Evolutionary conservation across 163 green algal genomes (phyloP).

Genomic region (Scenedesmus sp.): DNA sequence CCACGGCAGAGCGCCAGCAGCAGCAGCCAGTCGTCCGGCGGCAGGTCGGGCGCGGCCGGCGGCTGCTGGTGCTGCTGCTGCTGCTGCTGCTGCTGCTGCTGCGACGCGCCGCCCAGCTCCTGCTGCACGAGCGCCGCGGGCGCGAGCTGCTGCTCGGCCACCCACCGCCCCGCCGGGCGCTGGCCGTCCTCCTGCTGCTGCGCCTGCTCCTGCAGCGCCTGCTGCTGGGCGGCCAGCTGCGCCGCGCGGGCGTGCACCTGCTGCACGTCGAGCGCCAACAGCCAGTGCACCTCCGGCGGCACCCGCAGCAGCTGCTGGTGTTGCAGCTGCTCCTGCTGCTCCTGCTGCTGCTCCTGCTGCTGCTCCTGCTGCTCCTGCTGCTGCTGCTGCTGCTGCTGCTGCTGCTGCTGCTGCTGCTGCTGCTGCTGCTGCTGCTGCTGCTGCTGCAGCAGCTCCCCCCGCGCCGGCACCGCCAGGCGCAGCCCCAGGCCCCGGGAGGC

Average conservation of each 20-base stretch:
- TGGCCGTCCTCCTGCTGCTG: conserved; percentile 37
- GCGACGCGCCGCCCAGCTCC: conserved; percentile 8
- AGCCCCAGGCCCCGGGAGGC: conserved; percentile 11
- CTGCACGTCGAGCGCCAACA: background rate
- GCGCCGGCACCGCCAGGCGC: background rate
- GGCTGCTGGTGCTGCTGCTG: background rate
- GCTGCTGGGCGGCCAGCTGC: background rate
- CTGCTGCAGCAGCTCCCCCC: background rate
- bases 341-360: background rate
- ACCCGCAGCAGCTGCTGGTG: background rate
- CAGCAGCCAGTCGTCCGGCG: conserved; percentile 21
- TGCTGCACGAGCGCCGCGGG: conserved; percentile 5
- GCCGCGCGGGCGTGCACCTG: conserved; percentile 9
- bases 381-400: conserved; percentile 14
- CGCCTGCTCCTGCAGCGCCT: background rate
- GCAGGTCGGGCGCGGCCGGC: background rate
- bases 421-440: background rate
- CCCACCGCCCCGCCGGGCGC: conserved; percentile 16
- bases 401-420: background rate
- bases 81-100: background rate
- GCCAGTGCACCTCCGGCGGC: background rate
- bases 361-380: background rate
- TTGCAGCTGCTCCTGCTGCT: background rate
- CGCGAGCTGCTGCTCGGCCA: conserved; percentile 28
- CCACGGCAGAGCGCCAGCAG: conserved; percentile 9